These are phyloP conservation scores for Solanum boliviense DNA, from an alignment of 257 asterid genomes.

Conservation along the genomic window DNA sequence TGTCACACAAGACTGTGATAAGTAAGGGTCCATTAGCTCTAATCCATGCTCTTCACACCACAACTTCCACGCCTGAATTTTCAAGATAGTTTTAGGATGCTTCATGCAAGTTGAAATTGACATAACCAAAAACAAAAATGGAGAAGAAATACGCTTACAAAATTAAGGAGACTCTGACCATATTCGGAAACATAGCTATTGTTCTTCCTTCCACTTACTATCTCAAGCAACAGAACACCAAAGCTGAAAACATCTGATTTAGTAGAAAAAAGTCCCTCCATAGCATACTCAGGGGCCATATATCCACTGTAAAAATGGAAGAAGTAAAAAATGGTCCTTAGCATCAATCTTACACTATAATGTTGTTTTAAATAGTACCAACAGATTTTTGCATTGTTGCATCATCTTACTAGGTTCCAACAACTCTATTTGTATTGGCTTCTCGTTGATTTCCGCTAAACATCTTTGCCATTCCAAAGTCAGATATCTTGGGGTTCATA, in stretches of 20 bases:
- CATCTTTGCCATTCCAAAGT: background rate
- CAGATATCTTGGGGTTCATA: background rate
- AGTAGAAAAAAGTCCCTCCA: background rate
- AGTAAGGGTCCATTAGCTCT: background rate
- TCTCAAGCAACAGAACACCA: background rate
- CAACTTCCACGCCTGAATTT: background rate
- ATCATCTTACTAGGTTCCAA: constrained; percentile 1
- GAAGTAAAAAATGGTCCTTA: background rate
- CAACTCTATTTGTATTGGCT: constrained; percentile 7
- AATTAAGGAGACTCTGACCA: background rate
- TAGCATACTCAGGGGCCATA: background rate
- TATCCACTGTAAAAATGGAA: background rate
- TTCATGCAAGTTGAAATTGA: background rate
- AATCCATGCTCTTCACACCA: background rate
- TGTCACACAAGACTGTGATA: background rate
- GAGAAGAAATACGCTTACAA: background rate
- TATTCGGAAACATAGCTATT: background rate
- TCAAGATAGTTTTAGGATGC: background rate
- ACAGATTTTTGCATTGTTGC: too few species aligned
- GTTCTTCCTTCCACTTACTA: background rate
- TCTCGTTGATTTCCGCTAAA: background rate
- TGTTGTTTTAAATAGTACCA: background rate
- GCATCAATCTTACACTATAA: background rate
- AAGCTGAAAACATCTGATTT: background rate
- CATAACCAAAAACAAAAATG: background rate